Base-by-base conservation (phyloP, 345 rosid genomes). In the Limnanthes douglasii region DNA sequence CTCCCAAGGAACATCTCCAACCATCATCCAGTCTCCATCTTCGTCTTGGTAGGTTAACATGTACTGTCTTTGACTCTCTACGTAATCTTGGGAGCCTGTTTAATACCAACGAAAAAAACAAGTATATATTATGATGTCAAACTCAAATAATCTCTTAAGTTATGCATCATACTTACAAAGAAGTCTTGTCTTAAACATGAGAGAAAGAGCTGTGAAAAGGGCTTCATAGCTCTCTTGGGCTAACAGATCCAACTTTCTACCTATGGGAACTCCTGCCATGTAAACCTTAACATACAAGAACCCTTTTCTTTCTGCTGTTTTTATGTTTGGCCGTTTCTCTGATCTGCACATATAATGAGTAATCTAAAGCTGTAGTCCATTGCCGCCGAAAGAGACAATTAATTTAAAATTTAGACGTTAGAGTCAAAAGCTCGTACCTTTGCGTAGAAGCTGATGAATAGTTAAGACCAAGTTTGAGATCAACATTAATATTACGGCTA, bases 191-290 rank as follows among this genome's bases (percentile, higher is more conserved):
- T 34, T 42, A 31, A 65, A 69, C 68, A 69, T 65, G 10, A 25
- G 38, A 23, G 53, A 51, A 1, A 69, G 68, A 6, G 58, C 37
- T 10, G 32, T 22, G 26, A 51, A 18, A 9, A 69, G 60, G 34
- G 51, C 51, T 4, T 54, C 51, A 18, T 69, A 69, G 37, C 61
- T 41, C 11, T 54, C 49, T 47, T 60, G 68, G 22, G 67, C 63
- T 11, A 61, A 64, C 50, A 75, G 59, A 31, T 75, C 70, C 5
- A 75, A 53, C 28, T 75, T 75, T 47, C 86, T 69, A 6, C 86
- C 86, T 35, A 75, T 75, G 30, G 72, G 72, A 25, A 61, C 49
- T 5, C 80, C 86, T 26, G 71, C 86, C 74, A 72, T 71, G 51
- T 75, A 68, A 41, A 75, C 78, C 67, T 75, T 75, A 29, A 69